Evolutionary conservation across 148 eudicot species (phyloP).

Genomic region (Spergularia bocconei): DNA sequence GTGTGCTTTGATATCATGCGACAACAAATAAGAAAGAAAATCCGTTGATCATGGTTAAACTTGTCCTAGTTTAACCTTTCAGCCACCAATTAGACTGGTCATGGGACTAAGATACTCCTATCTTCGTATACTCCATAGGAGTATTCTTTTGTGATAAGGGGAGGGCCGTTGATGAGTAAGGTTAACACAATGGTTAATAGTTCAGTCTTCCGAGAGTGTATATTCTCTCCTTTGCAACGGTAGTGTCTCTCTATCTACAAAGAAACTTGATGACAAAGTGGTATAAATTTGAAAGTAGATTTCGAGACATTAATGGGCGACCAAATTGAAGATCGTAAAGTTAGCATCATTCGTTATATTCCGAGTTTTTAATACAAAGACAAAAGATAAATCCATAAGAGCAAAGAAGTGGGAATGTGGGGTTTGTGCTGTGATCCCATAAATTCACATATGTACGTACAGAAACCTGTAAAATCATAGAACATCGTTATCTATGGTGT

Average conservation of each 20-base stretch:
- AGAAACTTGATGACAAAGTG: too few species aligned
- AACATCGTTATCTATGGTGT: background rate
- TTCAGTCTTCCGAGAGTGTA: too few species aligned
- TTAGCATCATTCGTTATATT: too few species aligned
- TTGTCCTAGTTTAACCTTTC: background rate
- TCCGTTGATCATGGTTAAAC: constrained; percentile 5
- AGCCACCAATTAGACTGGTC: background rate
- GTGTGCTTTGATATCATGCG: constrained; percentile 2
- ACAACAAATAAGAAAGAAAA: background rate
- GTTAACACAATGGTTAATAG: too few species aligned
- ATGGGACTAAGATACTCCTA: background rate
- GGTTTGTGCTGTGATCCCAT: background rate
- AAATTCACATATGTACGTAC: constrained; percentile 5
- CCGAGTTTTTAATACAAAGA: too few species aligned
- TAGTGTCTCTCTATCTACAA: too few species aligned
- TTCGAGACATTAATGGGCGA: too few species aligned
- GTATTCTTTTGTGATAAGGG: too few species aligned
- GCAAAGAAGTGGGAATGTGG: background rate
- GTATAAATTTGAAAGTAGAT: too few species aligned
- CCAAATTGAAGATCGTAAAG: too few species aligned
- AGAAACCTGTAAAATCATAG: background rate
- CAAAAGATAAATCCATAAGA: background rate
- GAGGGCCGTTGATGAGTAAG: too few species aligned
- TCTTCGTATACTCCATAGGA: background rate
- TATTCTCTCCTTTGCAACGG: too few species aligned